Evolutionary conservation across 805 yeast genomes (phyloP).

Genomic region (Metschnikowia peoriensis): DNA sequence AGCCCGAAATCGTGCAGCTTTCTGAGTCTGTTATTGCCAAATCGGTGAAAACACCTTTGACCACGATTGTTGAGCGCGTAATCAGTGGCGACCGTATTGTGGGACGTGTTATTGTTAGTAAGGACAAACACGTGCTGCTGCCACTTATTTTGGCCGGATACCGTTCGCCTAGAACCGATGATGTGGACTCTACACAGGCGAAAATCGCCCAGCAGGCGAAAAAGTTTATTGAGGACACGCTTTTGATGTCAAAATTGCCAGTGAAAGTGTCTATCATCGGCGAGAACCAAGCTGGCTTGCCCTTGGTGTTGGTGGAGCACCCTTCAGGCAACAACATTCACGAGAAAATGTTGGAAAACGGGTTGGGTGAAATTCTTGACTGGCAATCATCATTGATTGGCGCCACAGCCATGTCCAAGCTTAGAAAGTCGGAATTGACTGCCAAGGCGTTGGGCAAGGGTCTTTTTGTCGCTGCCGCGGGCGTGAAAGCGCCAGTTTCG

Average conservation of each 20-base stretch:
- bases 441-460: conserved; percentile 62
- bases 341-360: conserved; percentile 62
- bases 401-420: conserved; percentile 53
- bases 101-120: conserved; percentile 51
- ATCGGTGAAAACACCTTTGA: conserved; percentile 42
- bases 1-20: conserved; percentile 25
- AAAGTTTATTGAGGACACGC: conserved; percentile 57
- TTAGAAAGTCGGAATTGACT: conserved; percentile 62
- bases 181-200: conserved; percentile 29
- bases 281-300: conserved; percentile 57
- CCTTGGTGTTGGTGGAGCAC: conserved; percentile 58
- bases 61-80: conserved; percentile 70
- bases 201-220: conserved; percentile 62
- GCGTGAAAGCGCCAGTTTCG: conserved; percentile 16
- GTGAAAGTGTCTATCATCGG: conserved; percentile 58
- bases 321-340: conserved; percentile 75
- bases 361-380: conserved; percentile 73
- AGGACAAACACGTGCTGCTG: conserved; percentile 52
- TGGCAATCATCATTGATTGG: conserved; percentile 78
- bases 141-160: conserved; percentile 73
- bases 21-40: conserved; percentile 31
- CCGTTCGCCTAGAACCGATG: conserved; percentile 66
- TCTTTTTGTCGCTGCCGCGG: conserved; percentile 48
- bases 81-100: conserved; percentile 77
- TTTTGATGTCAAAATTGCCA: conserved; percentile 57